Percentiles rank a stretch among this genome's conserved stretches.
Evolutionary conservation across 2,329 filamentous ascomycete genomes (phyloP).

Genomic region (Claviceps cyperi): DNA sequence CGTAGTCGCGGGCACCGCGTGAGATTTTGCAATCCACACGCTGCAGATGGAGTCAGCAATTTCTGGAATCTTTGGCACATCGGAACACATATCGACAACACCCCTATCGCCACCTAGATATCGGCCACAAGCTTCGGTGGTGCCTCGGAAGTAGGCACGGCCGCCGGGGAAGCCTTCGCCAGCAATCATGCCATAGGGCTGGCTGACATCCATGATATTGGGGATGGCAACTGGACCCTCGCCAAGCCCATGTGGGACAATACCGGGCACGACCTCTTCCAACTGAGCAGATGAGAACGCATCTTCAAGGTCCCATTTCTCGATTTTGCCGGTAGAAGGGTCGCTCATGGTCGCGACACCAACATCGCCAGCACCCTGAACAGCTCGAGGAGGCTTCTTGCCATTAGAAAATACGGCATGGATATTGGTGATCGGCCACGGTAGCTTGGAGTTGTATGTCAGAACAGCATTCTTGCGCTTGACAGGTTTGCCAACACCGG

Average conservation of each 20-base stretch:
- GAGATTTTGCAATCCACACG: slow-evolving; percentile 82
- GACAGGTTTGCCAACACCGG: slow-evolving; percentile 33
- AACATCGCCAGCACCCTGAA: slow-evolving; percentile 70
- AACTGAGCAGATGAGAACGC: slow-evolving; percentile 63
- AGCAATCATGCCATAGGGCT: slow-evolving; percentile 66
- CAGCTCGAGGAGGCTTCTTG: slow-evolving; percentile 62
- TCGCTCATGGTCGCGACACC: slow-evolving; percentile 72
- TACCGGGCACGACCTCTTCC: slow-evolving; percentile 58
- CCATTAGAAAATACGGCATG: slow-evolving; percentile 61
- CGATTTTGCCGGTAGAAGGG: slow-evolving; percentile 58
- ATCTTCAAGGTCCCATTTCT: slow-evolving; percentile 70
- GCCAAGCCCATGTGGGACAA: slow-evolving; percentile 64
- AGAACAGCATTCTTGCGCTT: slow-evolving; percentile 60
- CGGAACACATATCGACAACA: slow-evolving; percentile 47
- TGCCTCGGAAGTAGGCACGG: slow-evolving; percentile 60
- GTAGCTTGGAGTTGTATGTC: slow-evolving; percentile 75
- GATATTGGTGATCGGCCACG: slow-evolving; percentile 64
- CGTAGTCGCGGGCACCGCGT: slow-evolving; percentile 54
- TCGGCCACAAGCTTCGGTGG: slow-evolving; percentile 60
- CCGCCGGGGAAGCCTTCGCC: slow-evolving; percentile 81
- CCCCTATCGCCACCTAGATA: slow-evolving; percentile 52
- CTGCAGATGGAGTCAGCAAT: slow-evolving; percentile 58
- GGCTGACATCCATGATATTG: slow-evolving; percentile 84
- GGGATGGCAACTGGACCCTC: slow-evolving; percentile 64
- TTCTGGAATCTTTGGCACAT: slow-evolving; percentile 63